A percentile compares a stretch with the other conserved stretches of the same genome.
Conservation (phyloP, 2,329 filamentous ascomycete genomes). For the Pseudocercospora eumusae region DNA sequence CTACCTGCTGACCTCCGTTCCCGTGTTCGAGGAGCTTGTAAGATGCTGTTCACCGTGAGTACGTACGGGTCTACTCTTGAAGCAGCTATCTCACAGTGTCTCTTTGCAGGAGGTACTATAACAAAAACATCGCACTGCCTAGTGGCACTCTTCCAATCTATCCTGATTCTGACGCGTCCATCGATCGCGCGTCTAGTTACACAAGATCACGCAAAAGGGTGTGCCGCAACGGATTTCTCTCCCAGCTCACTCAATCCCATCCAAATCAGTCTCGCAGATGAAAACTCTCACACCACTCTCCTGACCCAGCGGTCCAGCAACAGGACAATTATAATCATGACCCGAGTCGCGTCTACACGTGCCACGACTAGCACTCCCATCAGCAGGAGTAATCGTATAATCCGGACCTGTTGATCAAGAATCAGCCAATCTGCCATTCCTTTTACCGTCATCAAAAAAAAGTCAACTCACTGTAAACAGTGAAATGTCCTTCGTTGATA, state of each 20-base stretch:
- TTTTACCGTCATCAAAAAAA: neutral
- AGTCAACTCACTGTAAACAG: neutral
- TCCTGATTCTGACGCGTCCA: no score
- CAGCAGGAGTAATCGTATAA: conserved; percentile 1
- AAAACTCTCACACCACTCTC: neutral
- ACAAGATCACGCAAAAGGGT: neutral
- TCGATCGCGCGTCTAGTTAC: no score
- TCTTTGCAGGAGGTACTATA: neutral
- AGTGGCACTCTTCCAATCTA: neutral
- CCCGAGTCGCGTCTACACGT: neutral
- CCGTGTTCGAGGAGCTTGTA: no score
- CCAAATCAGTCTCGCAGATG: conserved; percentile 3
- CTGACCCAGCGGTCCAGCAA: neutral
- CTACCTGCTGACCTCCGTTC: no score
- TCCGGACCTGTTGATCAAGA: neutral
- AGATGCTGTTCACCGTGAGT: no score
- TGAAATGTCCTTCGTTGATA: neutral
- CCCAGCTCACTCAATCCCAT: neutral
- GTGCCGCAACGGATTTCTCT: neutral
- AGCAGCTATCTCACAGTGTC: neutral
- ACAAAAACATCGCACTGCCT: neutral
- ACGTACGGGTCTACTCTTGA: no score
- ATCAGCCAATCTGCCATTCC: neutral
- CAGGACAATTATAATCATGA: conserved; percentile 1
- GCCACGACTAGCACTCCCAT: neutral